Evolutionary conservation across 2,329 filamentous ascomycete species (phyloP).

Genomic region (Diaporthe citrichinensis): DNA sequence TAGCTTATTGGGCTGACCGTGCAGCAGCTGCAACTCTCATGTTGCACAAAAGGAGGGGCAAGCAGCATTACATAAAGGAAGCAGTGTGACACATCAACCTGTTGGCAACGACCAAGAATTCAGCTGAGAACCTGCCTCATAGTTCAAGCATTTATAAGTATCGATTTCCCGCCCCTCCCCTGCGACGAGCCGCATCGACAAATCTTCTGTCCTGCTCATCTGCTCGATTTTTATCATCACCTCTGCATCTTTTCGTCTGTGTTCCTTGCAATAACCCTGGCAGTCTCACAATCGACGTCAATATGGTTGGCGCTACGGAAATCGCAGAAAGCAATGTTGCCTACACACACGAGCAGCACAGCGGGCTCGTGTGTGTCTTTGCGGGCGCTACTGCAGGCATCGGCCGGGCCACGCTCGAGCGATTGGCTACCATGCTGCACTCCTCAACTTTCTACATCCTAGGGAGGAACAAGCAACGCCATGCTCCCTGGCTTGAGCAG

Average conservation of each 20-base stretch:
- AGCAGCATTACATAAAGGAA: neutral
- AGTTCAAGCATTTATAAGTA: no score
- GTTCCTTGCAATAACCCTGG: no score
- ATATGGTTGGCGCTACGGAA: neutral
- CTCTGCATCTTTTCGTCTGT: neutral
- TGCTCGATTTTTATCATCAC: neutral
- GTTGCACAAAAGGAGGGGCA: neutral
- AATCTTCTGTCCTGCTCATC: neutral
- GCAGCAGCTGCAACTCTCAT: no score
- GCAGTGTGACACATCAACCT: neutral
- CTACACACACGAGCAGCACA: constrained; percentile 1
- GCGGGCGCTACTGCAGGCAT: constrained; percentile 41
- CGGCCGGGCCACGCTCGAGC: constrained; percentile 46
- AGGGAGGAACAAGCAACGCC: constrained; percentile 42
- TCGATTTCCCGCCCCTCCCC: neutral
- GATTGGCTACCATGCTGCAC: constrained; percentile 43
- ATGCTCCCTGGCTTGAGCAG: constrained; percentile 36
- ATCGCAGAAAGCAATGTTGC: neutral
- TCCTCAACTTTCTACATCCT: constrained; percentile 45
- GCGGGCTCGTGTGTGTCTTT: constrained; percentile 19
- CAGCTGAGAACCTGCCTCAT: neutral
- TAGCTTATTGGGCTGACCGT: no score
- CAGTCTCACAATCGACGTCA: neutral
- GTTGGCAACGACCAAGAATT: neutral
- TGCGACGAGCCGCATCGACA: neutral